Evolutionary conservation across 768 basidiomycete genomes (phyloP).

Genomic region (Mycena rebaudengoi): DNA sequence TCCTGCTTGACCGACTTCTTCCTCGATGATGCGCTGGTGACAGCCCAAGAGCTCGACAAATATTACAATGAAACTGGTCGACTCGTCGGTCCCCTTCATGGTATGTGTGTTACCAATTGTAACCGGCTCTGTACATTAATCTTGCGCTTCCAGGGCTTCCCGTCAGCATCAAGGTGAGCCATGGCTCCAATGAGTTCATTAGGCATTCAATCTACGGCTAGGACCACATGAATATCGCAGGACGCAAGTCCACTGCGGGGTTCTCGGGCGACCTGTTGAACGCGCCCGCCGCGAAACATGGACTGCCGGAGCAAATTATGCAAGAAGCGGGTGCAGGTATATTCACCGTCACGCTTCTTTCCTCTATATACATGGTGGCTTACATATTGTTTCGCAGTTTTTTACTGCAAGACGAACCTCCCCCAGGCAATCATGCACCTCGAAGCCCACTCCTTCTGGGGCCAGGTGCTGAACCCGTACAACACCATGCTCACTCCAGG

Average conservation of each 20-base stretch:
- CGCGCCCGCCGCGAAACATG: constrained; percentile 19
- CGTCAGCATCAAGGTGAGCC: constrained; percentile 49
- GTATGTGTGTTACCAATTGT: constrained; percentile 37
- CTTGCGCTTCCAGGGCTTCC: constrained; percentile 27
- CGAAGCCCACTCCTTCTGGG: constrained; percentile 40
- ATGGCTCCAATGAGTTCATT: constrained; percentile 27
- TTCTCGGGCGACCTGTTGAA: constrained; percentile 35
- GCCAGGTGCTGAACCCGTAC: constrained; percentile 50
- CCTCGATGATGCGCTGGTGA: constrained; percentile 49
- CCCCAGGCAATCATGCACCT: constrained; percentile 52
- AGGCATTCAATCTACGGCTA: constrained; percentile 14
- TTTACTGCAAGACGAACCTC: constrained; percentile 53
- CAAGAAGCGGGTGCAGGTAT: constrained; percentile 52
- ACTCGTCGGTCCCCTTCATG: constrained; percentile 53
- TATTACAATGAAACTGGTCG: constrained; percentile 46
- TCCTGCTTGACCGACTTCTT: constrained; percentile 54
- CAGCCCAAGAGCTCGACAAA: constrained; percentile 51
- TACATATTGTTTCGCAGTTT: constrained; percentile 35
- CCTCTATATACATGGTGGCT: constrained; percentile 19
- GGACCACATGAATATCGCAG: constrained; percentile 52
- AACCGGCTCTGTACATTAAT: background rate
- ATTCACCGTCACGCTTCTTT: constrained; percentile 34
- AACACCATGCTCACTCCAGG: constrained; percentile 53
- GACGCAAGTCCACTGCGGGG: constrained; percentile 47
- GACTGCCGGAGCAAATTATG: constrained; percentile 43